phyloP scores from a whole-genome alignment of 2,329 filamentous ascomycete species.

The Botrytis deweyae region DNA sequence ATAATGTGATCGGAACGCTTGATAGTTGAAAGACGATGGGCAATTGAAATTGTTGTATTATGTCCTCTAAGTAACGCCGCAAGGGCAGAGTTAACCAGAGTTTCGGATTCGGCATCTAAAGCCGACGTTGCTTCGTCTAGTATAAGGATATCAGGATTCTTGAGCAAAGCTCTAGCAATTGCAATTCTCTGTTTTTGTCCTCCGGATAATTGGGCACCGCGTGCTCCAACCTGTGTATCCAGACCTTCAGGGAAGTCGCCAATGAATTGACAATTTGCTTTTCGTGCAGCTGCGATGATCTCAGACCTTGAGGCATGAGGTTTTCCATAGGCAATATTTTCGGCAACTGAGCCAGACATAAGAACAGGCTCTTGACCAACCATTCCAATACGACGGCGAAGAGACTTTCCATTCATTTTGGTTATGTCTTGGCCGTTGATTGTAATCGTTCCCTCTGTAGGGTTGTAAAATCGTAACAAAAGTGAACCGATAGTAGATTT shows the following conservation, averaged over 20 bases:
- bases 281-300: constrained; percentile 81
- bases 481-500: constrained; percentile 96
- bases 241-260: constrained; percentile 94
- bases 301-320: constrained; percentile 75
- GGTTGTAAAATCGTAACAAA: constrained; percentile 86
- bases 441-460: constrained; percentile 71
- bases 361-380: constrained; percentile 95
- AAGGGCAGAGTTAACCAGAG: constrained; percentile 89
- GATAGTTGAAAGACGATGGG: constrained; percentile 92
- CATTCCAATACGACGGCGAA: constrained; percentile 89
- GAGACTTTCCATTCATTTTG: constrained; percentile 87
- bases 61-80: constrained; percentile 76
- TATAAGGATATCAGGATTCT: constrained; percentile 94
- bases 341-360: constrained; percentile 79
- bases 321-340: constrained; percentile 89
- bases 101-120: constrained; percentile 94
- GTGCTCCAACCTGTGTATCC: constrained; percentile 88
- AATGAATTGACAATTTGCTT: constrained; percentile 96
- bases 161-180: constrained; percentile 90
- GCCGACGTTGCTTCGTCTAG: constrained; percentile 96
- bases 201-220: constrained; percentile 90
- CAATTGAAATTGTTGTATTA: constrained; percentile 97
- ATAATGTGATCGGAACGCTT: constrained; percentile 95
- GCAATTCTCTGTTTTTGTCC: constrained; percentile 98
- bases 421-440: constrained; percentile 84